These are phyloP conservation scores for Volvox reticuliferus DNA, from an alignment of 139 green algal genomes.

Conservation along the genomic window DNA sequence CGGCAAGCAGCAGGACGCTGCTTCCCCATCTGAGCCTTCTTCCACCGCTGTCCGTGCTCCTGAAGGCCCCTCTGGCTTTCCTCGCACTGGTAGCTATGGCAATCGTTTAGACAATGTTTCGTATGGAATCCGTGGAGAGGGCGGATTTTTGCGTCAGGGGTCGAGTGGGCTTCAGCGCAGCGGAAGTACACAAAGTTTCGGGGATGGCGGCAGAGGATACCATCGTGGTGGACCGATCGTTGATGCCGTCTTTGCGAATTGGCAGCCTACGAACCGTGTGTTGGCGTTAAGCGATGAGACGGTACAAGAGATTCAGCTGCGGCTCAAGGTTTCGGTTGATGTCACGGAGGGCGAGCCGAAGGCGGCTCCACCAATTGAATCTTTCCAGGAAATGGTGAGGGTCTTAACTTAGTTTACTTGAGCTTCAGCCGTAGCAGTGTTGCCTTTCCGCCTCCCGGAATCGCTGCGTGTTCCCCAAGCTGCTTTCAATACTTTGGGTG, in stretches of 20 bases:
- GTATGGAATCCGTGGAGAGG: neutral
- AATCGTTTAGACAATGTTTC: conserved; percentile 20
- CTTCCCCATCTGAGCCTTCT: conserved; percentile 23
- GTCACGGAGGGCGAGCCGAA: conserved; percentile 55
- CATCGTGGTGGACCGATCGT: neutral
- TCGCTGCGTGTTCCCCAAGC: too few species aligned
- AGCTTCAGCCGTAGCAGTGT: neutral
- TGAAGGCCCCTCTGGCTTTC: conserved; percentile 37
- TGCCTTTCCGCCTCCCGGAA: neutral
- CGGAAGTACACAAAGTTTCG: conserved; percentile 25
- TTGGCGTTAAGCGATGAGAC: conserved; percentile 71
- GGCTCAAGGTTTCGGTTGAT: conserved; percentile 80
- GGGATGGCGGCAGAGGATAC: conserved; percentile 18
- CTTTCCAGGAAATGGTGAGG: conserved; percentile 85
- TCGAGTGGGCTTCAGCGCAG: conserved; percentile 11
- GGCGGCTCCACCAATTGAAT: conserved; percentile 74
- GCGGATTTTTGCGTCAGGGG: conserved; percentile 18
- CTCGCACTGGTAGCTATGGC: conserved; percentile 22
- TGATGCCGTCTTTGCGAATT: conserved; percentile 57
- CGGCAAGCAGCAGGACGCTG: conserved; percentile 23
- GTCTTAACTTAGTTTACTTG: neutral
- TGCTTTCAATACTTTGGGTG: too few species aligned
- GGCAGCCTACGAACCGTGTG: conserved; percentile 72
- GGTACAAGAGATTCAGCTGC: conserved; percentile 76
- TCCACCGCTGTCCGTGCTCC: neutral